Evolutionary conservation across 306 rosid genomes (phyloP).

Genomic region (Ceratonia siliqua): DNA sequence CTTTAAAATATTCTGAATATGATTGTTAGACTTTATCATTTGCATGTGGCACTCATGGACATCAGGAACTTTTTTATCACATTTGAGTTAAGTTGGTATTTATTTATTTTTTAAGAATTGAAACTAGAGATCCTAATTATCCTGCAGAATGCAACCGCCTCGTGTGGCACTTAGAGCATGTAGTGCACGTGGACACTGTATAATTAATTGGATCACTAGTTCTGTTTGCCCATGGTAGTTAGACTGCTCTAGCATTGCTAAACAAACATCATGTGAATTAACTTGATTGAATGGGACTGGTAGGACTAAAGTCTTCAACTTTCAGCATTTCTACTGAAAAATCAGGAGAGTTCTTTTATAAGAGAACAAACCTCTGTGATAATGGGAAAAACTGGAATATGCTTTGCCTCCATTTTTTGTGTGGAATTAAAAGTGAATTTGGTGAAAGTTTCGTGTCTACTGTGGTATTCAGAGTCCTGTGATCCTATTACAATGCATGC

Average conservation of each 20-base stretch:
- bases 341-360: background rate
- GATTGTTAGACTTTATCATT: background rate
- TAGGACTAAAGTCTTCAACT: background rate
- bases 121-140: background rate
- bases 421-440: background rate
- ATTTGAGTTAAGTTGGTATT: background rate
- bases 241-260: background rate
- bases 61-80: background rate
- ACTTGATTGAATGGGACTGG: background rate
- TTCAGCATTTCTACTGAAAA: background rate
- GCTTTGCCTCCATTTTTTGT: background rate
- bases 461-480: background rate
- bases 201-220: background rate
- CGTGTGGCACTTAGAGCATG: background rate
- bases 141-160: background rate
- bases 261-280: slow-evolving; percentile 5
- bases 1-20: background rate
- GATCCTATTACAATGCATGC: background rate
- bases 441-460: background rate
- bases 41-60: background rate
- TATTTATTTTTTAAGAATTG: no score
- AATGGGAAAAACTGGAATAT: background rate
- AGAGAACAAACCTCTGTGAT: background rate
- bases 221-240: background rate
- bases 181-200: background rate